Conservation (phyloP, 2,329 filamentous ascomycete genomes). For the Paraconiothyrium sp. region DNA sequence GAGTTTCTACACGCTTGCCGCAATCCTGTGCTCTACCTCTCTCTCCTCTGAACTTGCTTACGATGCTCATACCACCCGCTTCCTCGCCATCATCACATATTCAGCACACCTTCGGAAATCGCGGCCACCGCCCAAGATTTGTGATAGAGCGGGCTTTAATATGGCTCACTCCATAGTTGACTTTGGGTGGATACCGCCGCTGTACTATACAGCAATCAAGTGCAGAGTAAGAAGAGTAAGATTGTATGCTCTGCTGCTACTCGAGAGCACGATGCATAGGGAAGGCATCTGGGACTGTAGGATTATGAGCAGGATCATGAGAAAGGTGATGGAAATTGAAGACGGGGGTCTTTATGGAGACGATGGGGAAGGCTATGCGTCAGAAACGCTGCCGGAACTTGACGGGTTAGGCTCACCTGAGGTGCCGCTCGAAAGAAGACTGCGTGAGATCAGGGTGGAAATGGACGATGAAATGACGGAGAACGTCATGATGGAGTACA, state of each 20-base stretch:
- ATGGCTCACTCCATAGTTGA: slow-evolving; percentile 51
- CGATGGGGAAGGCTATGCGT: slow-evolving; percentile 1
- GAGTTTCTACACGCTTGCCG: slow-evolving; percentile 19
- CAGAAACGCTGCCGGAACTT: not conserved
- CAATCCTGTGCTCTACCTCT: slow-evolving; percentile 14
- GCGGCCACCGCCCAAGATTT: not conserved
- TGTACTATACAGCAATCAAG: slow-evolving; percentile 58
- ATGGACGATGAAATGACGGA: slow-evolving; percentile 7
- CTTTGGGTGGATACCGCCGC: slow-evolving; percentile 54
- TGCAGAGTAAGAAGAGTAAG: slow-evolving; percentile 55
- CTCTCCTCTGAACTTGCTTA: slow-evolving; percentile 14
- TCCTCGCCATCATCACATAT: slow-evolving; percentile 28
- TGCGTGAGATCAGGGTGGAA: slow-evolving; percentile 8
- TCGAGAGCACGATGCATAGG: slow-evolving; percentile 41
- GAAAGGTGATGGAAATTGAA: slow-evolving; percentile 45
- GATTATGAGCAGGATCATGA: slow-evolving; percentile 43
- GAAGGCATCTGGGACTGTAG: slow-evolving; percentile 56
- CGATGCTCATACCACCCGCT: slow-evolving; percentile 27
- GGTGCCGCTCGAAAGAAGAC: slow-evolving; percentile 5
- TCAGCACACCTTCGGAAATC: slow-evolving; percentile 40
- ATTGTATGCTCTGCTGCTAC: slow-evolving; percentile 45
- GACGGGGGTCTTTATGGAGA: slow-evolving; percentile 11
- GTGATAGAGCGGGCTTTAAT: not conserved
- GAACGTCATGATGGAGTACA: slow-evolving; percentile 12
- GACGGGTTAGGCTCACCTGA: not conserved